Conservation (phyloP, 1,284 basidiomycete species). For the Cryptococcus sp. region DNA sequence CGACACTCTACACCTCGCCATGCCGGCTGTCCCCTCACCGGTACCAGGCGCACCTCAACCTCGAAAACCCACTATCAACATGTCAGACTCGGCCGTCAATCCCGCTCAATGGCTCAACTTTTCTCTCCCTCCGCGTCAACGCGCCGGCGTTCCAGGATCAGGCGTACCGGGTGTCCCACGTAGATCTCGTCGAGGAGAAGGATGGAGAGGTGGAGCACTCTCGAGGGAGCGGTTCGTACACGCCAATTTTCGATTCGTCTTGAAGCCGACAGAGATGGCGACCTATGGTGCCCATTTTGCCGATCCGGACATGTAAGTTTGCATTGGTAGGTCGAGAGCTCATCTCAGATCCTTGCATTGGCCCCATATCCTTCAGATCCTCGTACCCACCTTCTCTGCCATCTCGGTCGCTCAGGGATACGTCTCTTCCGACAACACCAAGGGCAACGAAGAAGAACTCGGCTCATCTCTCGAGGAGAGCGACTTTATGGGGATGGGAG, state of each 20-base stretch:
- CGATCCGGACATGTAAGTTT: slow-evolving; percentile 81
- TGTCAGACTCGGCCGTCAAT: slow-evolving; percentile 21
- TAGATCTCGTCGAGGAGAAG: slow-evolving; percentile 62
- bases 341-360: slow-evolving; percentile 76
- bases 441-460: slow-evolving; percentile 7
- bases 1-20: too few relatives aligned
- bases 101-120: slow-evolving; percentile 61
- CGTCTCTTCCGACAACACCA: slow-evolving; percentile 23
- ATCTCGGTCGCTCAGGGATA: slow-evolving; percentile 46
- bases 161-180: slow-evolving; percentile 50
- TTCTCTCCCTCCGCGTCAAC: slow-evolving; percentile 70
- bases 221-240: slow-evolving; percentile 89
- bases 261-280: slow-evolving; percentile 76
- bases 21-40: slow-evolving; percentile 9
- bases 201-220: slow-evolving; percentile 54
- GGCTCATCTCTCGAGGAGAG: slow-evolving; percentile 20
- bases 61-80: slow-evolving; percentile 26
- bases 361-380: slow-evolving; percentile 92
- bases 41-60: not conserved
- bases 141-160: slow-evolving; percentile 50
- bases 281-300: slow-evolving; percentile 86
- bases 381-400: slow-evolving; percentile 66
- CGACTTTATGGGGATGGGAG: slow-evolving; percentile 31
- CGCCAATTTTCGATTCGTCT: slow-evolving; percentile 86
- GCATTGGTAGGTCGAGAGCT: not conserved